A percentile compares a stretch with the other conserved stretches of the same genome.
Conservation (phyloP, 2,329 filamentous ascomycete species). For the Mollisiaceae sp. region DNA sequence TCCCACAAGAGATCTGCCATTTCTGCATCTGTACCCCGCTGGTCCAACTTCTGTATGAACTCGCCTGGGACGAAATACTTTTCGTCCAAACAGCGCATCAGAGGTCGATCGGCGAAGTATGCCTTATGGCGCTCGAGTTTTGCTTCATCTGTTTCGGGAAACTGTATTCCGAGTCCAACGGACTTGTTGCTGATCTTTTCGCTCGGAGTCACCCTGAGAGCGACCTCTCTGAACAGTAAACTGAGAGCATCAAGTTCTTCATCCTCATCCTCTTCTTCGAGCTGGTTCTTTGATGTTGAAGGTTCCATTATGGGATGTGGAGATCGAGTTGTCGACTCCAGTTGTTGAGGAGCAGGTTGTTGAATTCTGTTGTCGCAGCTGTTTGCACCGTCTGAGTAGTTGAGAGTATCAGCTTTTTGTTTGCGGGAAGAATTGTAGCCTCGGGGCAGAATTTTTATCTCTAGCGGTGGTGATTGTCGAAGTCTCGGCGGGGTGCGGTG, state of each 20-base stretch:
- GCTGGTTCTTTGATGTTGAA: background rate
- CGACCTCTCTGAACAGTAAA: no score
- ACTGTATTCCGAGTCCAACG: background rate
- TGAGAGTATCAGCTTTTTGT: no score
- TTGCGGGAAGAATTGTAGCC: no score
- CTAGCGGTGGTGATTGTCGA: no score
- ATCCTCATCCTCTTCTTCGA: background rate
- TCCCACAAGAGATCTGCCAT: conserved; percentile 15
- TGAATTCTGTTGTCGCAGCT: no score
- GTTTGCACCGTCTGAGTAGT: no score
- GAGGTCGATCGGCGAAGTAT: conserved; percentile 27
- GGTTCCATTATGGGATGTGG: no score
- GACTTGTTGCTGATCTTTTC: no score
- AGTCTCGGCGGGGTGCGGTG: no score
- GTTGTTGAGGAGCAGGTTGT: background rate
- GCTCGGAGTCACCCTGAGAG: no score
- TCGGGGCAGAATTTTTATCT: no score
- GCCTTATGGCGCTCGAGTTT: conserved; percentile 25
- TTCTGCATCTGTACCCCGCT: background rate
- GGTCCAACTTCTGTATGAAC: background rate
- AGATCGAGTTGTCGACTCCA: background rate
- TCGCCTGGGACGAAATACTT: conserved; percentile 9
- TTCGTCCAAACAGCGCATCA: conserved; percentile 30
- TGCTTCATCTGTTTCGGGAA: conserved; percentile 13
- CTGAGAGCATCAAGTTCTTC: no score